Percentiles rank a stretch among this genome's conserved stretches.
phyloP scores from a whole-genome alignment of 2,329 filamentous ascomycete species.

The Botryotinia convoluta region DNA sequence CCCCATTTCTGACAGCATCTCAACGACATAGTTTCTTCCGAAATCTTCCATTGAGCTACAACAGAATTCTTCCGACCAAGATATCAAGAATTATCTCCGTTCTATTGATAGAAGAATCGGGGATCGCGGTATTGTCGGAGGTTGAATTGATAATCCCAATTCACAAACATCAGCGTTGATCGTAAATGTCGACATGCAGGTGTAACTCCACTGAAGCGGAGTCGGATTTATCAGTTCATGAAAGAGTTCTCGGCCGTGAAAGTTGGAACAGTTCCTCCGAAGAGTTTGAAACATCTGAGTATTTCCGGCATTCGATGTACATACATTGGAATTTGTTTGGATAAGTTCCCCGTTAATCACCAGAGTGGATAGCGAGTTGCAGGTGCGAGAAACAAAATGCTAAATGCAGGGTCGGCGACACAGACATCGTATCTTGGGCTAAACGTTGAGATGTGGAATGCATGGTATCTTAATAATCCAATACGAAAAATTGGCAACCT shows the following conservation, averaged over 20 bases:
- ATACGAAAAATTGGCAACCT: neutral
- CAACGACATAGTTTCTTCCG: neutral
- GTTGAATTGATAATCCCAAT: slow-evolving; percentile 10
- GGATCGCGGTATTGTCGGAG: neutral
- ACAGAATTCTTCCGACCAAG: slow-evolving; percentile 7
- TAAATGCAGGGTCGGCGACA: neutral
- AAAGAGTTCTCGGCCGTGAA: neutral
- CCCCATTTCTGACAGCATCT: neutral
- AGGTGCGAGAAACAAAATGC: neutral
- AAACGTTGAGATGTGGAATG: neutral
- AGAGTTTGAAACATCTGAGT: neutral
- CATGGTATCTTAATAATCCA: neutral
- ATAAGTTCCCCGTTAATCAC: neutral
- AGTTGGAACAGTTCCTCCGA: neutral
- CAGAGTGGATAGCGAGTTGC: neutral
- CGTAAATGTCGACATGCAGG: neutral
- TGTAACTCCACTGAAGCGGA: neutral
- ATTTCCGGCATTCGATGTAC: neutral
- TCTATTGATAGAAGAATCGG: slow-evolving; percentile 11
- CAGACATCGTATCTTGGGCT: neutral
- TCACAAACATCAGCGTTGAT: neutral
- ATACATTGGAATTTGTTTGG: too few relatives aligned
- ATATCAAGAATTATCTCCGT: slow-evolving; percentile 10
- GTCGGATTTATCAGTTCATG: neutral
- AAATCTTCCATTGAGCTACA: slow-evolving; percentile 3